Conservation (phyloP, 2,329 filamentous ascomycete species). For the Aspergillus texensis region DNA sequence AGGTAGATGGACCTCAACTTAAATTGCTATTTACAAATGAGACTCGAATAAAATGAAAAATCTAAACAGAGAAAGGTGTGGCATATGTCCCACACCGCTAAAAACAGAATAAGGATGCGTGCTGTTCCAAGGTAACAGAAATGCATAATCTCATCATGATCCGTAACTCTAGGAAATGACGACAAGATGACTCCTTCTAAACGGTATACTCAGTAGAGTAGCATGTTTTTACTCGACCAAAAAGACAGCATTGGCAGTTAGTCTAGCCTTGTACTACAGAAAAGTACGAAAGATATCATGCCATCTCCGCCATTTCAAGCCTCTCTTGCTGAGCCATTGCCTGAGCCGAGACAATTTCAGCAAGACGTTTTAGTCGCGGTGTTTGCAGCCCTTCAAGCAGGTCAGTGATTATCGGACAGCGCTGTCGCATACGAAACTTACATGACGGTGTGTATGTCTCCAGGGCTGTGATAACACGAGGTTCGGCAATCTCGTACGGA, state of each 20-base stretch:
- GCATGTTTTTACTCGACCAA: background rate
- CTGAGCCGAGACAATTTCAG: slow-evolving; percentile 97
- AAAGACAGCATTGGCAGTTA: background rate
- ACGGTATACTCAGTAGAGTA: slow-evolving; percentile 27
- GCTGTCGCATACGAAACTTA: slow-evolving; percentile 55
- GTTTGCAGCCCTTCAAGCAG: slow-evolving; percentile 81
- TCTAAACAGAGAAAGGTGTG: background rate
- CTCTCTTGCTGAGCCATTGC: slow-evolving; percentile 95
- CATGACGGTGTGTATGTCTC: slow-evolving; percentile 98
- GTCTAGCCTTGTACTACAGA: background rate
- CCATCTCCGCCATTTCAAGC: slow-evolving; percentile 55
- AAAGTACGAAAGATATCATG: slow-evolving; percentile 14
- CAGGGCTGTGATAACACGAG: slow-evolving; percentile 89
- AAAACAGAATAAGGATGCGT: background rate
- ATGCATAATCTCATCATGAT: slow-evolving; percentile 25
- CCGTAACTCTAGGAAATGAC: slow-evolving; percentile 28
- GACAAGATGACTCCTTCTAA: slow-evolving; percentile 25
- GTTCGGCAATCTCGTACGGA: slow-evolving; percentile 97
- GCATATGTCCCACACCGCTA: background rate
- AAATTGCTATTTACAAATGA: background rate
- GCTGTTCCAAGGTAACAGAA: slow-evolving; percentile 45
- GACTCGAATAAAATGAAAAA: background rate
- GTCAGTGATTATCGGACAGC: slow-evolving; percentile 23
- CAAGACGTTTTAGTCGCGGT: slow-evolving; percentile 87
- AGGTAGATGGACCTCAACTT: background rate